These are phyloP conservation scores for Thalassiosira exigua DNA, from an alignment of 352 stramenopile species.

Conservation along the genomic window DNA sequence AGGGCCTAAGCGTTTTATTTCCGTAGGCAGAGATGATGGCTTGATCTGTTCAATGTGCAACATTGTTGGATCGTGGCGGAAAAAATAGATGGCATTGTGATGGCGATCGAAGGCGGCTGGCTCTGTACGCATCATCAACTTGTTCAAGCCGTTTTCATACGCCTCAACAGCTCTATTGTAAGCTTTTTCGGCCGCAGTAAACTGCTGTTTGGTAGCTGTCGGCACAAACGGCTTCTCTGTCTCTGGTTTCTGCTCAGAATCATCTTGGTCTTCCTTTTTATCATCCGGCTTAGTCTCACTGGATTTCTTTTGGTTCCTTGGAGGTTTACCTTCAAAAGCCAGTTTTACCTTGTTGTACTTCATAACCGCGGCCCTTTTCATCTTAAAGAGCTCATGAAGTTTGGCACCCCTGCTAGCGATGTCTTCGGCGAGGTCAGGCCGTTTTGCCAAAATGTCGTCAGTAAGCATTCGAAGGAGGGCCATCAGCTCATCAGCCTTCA, in stretches of 20 bases:
- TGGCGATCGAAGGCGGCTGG: constrained; percentile 77
- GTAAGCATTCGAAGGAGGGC: constrained; percentile 70
- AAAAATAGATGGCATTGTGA: constrained; percentile 77
- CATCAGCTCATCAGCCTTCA: constrained; percentile 80
- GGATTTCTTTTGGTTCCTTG: constrained; percentile 49
- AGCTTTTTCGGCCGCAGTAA: constrained; percentile 61
- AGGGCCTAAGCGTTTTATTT: constrained; percentile 47
- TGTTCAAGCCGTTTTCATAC: constrained; percentile 73
- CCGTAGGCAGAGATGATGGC: constrained; percentile 41
- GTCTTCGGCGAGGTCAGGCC: constrained; percentile 55
- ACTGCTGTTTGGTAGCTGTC: constrained; percentile 70
- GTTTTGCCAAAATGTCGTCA: constrained; percentile 77
- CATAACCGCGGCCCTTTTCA: constrained; percentile 67
- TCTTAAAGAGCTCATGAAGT: constrained; percentile 70
- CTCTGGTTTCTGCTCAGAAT: constrained; percentile 40
- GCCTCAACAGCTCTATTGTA: constrained; percentile 72
- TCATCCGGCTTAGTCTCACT: constrained; percentile 40
- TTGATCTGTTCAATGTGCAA: constrained; percentile 70
- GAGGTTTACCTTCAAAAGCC: constrained; percentile 65
- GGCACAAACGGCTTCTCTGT: constrained; percentile 55
- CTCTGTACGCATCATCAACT: constrained; percentile 70
- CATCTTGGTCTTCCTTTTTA: constrained; percentile 44
- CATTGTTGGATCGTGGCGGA: constrained; percentile 73
- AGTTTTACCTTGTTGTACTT: constrained; percentile 72
- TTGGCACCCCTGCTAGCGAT: constrained; percentile 66